Conservation (phyloP, 352 stramenopile genomes). For the Peronospora farinosa region DNA sequence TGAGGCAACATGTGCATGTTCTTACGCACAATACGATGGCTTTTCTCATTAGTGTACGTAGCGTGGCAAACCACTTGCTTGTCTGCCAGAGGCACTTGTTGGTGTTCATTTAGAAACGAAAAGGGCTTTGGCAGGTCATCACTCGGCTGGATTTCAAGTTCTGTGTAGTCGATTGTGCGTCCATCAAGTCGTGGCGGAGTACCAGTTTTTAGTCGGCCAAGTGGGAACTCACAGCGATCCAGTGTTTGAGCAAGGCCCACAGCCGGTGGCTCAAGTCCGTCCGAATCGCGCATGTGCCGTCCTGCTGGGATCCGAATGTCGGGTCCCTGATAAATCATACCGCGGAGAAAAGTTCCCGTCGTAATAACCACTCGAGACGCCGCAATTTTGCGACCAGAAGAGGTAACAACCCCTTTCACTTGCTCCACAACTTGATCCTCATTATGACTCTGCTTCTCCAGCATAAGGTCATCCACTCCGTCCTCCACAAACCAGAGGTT, state of each 20-base stretch:
- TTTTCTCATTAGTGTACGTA: slow-evolving; percentile 95
- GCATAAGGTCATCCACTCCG: slow-evolving; percentile 92
- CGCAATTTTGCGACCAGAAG: slow-evolving; percentile 46
- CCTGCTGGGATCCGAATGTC: slow-evolving; percentile 90
- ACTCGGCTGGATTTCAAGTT: slow-evolving; percentile 87
- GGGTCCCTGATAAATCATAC: slow-evolving; percentile 93
- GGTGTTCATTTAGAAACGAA: slow-evolving; percentile 89
- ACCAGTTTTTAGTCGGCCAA: slow-evolving; percentile 95
- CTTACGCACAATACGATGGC: slow-evolving; percentile 91
- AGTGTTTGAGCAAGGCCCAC: slow-evolving; percentile 92
- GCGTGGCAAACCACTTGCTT: slow-evolving; percentile 90
- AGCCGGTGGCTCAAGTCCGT: slow-evolving; percentile 90
- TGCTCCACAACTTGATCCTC: slow-evolving; percentile 32
- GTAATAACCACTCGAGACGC: slow-evolving; percentile 90
- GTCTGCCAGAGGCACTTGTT: slow-evolving; percentile 51
- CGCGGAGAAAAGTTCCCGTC: slow-evolving; percentile 96
- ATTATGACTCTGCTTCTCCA: slow-evolving; percentile 32
- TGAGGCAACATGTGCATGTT: slow-evolving; percentile 91
- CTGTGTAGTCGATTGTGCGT: slow-evolving; percentile 93
- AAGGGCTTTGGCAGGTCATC: slow-evolving; percentile 90
- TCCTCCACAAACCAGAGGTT: slow-evolving; percentile 93
- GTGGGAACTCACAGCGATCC: slow-evolving; percentile 87
- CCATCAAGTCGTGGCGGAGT: slow-evolving; percentile 95
- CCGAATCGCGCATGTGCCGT: slow-evolving; percentile 83
- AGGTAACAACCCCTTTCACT: slow-evolving; percentile 61